Evolutionary conservation across 2,329 filamentous ascomycete genomes (phyloP), one percentile per base, ranked within the genome.

Genomic region (Mycosphaerella sp.): DNA sequence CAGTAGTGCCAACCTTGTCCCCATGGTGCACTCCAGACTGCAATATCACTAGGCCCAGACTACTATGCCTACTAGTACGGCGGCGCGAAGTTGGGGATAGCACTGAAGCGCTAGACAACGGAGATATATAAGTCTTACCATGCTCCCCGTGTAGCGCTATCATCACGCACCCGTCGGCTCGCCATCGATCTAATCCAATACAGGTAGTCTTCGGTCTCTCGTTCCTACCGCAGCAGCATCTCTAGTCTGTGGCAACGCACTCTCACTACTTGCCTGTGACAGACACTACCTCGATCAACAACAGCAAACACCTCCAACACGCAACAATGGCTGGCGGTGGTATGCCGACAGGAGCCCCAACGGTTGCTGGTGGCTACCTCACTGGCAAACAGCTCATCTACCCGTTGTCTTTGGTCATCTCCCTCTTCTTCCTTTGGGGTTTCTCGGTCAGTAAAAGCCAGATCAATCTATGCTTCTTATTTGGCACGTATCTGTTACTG

Each of bases 341-440:
- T 53, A 56, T 71, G 30, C 69, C 71, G 13, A 64, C 70, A 30
- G 63, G 63, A 43, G 61, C 67, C 21, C 66, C 68, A 25, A 59
- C 65, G 27, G 62, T 73, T 25, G 62, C 64, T 44, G 66, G 69
- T 43, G 70, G 71, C 52, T 73, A 68, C 62, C 66, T 75, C 42
- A 73, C 72, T 13, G 67, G 70, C 55, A 64, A 69, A 51, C 66
- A 70, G 66, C 71, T 77, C 47, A 73, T 78, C 62, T 68, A 75
- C 56, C 76, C 76, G 8, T 70, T 78, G 42, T 57, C 64, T 12
- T 63, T 75, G 40, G 71, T 76, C 64, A 75, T 72, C 39, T 67
- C 69, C 28, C 68, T 75, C 40, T 75, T 76, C 68, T 75, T 75
- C 67, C 65, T 69, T 49, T 69, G 67, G 66, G 66, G 51, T 27